phyloP scores from a whole-genome alignment of 1,284 basidiomycete species.

The Pholiota adiposa region DNA sequence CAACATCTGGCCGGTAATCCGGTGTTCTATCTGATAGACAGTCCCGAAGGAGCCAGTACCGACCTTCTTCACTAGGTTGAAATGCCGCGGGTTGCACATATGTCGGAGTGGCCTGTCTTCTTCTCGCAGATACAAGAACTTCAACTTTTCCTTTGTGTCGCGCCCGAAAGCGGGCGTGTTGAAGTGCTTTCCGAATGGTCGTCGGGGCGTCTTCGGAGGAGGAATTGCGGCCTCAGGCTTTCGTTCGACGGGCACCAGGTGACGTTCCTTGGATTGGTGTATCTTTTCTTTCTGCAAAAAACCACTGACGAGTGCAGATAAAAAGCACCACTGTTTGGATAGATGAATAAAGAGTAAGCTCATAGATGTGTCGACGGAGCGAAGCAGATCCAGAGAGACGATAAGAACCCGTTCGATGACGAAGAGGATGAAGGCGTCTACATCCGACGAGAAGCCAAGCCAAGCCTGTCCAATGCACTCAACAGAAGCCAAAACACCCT shows the following conservation, averaged over 20 bases:
- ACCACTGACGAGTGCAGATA: background rate
- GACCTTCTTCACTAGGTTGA: slow-evolving; percentile 16
- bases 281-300: background rate
- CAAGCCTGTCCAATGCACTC: background rate
- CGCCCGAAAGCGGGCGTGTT: slow-evolving; percentile 3
- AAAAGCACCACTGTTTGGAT: background rate
- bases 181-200: slow-evolving; percentile 1
- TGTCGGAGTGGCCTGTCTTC: slow-evolving; percentile 8
- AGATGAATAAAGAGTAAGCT: background rate
- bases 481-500: background rate
- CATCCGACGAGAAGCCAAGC: background rate
- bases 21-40: slow-evolving; percentile 17
- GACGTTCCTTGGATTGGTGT: background rate
- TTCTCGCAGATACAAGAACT: slow-evolving; percentile 16
- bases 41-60: slow-evolving; percentile 20
- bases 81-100: slow-evolving; percentile 17
- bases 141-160: background rate
- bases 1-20: slow-evolving; percentile 22
- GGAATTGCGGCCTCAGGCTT: background rate
- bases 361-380: background rate
- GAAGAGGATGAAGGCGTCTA: background rate
- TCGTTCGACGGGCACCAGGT: background rate
- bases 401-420: background rate
- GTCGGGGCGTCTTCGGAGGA: background rate
- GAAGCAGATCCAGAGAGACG: background rate